Percentiles rank a stretch among this genome's conserved stretches.
Evolutionary conservation across 192 early-diverging fungal species (phyloP).

Genomic region (Diversispora eburnea): DNA sequence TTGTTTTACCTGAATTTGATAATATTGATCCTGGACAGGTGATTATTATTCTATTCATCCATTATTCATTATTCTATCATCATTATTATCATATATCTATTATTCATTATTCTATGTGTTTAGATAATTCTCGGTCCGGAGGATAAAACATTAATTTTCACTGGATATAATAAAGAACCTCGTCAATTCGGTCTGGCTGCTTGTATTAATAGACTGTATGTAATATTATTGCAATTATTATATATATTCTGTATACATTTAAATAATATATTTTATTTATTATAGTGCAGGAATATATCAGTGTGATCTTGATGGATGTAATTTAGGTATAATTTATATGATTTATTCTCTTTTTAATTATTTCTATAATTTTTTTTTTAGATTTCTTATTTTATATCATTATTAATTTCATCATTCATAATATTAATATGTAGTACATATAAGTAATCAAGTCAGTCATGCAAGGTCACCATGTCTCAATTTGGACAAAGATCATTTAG

Average conservation of each 20-base stretch:
- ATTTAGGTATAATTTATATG: neutral
- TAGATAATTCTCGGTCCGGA: slow-evolving; percentile 49
- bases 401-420: slow-evolving; percentile 27
- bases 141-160: slow-evolving; percentile 57
- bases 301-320: slow-evolving; percentile 2
- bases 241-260: neutral
- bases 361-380: neutral
- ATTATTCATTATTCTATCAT: neutral
- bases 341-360: neutral
- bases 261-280: neutral
- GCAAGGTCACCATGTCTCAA: neutral
- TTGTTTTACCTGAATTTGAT: slow-evolving; percentile 39
- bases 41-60: neutral
- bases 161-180: slow-evolving; percentile 56
- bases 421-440: neutral
- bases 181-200: slow-evolving; percentile 60
- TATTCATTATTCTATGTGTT: slow-evolving; percentile 27
- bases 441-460: neutral
- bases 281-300: slow-evolving; percentile 4
- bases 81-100: slow-evolving; percentile 23
- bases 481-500: neutral
- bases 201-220: slow-evolving; percentile 63
- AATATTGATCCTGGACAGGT: slow-evolving; percentile 42
- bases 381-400: neutral
- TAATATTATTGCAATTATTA: neutral